Evolutionary conservation across 1,284 basidiomycete species (phyloP).

Genomic region (Sporisorium iseilematis-ciliati): DNA sequence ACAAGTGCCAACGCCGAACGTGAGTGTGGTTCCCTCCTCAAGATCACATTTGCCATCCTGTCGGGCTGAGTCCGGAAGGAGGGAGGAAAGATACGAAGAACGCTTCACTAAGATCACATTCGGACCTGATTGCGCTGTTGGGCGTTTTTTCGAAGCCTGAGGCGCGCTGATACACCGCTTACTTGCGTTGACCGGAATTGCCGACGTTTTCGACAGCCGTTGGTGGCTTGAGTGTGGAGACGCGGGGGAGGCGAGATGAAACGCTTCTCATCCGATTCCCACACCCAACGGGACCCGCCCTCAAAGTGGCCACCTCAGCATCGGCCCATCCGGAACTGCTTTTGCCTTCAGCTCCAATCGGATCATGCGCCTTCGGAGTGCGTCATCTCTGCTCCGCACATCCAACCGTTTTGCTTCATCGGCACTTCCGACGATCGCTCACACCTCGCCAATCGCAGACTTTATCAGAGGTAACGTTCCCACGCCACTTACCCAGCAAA

Average conservation of each 20-base stretch:
- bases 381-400: slow-evolving; percentile 17
- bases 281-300: background rate
- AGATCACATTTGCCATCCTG: background rate
- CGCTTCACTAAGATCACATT: background rate
- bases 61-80: background rate
- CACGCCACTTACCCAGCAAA: slow-evolving; percentile 10
- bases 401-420: background rate
- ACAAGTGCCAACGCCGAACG: background rate
- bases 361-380: slow-evolving; percentile 31
- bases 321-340: slow-evolving; percentile 11
- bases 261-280: background rate
- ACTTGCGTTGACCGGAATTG: slow-evolving; percentile 27
- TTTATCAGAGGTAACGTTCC: background rate
- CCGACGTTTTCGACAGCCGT: slow-evolving; percentile 14
- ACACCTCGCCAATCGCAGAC: background rate
- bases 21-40: background rate
- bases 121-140: background rate
- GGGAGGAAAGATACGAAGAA: background rate
- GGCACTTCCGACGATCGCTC: slow-evolving; percentile 18
- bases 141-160: slow-evolving; percentile 2
- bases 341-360: background rate
- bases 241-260: slow-evolving; percentile 1
- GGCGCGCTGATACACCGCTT: slow-evolving; percentile 12
- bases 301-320: slow-evolving; percentile 4
- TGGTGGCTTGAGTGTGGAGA: slow-evolving; percentile 3